Conservation (phyloP, 2,329 filamentous ascomycete species). For the Neonectria coccinea region DNA sequence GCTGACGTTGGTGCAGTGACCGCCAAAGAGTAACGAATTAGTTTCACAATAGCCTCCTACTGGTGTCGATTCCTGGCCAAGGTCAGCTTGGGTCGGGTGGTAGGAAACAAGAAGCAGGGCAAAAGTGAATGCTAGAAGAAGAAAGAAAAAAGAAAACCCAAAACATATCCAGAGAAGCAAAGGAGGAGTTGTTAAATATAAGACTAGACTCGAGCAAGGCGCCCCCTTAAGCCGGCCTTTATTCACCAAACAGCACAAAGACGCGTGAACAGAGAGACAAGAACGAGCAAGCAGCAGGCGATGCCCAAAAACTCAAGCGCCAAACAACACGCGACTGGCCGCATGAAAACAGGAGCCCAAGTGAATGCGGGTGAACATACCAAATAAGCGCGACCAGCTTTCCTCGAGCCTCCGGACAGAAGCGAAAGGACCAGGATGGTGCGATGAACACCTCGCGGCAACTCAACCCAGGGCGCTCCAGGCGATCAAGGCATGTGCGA, state of each 20-base stretch:
- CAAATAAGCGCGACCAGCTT: slow-evolving; percentile 10
- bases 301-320: neutral
- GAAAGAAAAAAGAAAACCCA: neutral
- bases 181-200: neutral
- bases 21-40: neutral
- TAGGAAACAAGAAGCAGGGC: too few relatives aligned
- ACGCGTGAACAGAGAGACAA: neutral
- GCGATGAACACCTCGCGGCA: slow-evolving; percentile 15
- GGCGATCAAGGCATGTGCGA: slow-evolving; percentile 22
- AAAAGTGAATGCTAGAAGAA: neutral
- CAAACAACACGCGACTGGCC: neutral
- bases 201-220: neutral
- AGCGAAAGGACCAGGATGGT: slow-evolving; percentile 22
- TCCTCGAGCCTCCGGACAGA: neutral
- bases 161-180: neutral
- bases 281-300: neutral
- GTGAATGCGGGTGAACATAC: slow-evolving; percentile 18
- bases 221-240: neutral
- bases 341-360: neutral
- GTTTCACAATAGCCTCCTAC: neutral
- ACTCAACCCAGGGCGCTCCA: slow-evolving; percentile 9
- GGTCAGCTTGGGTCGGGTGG: slow-evolving; percentile 3
- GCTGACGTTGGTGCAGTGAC: neutral
- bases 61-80: neutral
- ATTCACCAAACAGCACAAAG: neutral